Base-by-base conservation (phyloP, 2,329 filamentous ascomycete species). In the Diplodia seriata region DNA sequence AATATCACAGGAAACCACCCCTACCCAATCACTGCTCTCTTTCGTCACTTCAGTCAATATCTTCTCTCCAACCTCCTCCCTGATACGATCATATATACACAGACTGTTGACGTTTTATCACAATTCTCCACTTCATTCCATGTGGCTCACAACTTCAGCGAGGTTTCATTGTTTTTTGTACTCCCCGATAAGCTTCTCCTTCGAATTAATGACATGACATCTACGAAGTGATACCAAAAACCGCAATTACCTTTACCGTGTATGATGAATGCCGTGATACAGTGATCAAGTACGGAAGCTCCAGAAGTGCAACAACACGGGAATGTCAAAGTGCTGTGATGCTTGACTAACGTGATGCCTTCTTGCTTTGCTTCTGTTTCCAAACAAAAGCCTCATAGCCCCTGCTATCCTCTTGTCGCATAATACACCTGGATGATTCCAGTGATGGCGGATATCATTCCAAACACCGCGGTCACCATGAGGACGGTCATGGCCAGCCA, bases 401-500 rank as follows among this genome's bases (percentile, higher is more conserved):
- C 8, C 31, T 33, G 31, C 31, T 53, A 23, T 14, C 14, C 14
- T 23, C 12, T 53, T 12, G 50, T 2, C 20, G 51, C 51, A 20
- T 36, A 57, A 29, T 50, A 14, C 7, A 49, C 57, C n/a, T 62
- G 57, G 9, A 62, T 20, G 9, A 62, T 49, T 3, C 57, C 57
- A n/a, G 57, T 62, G 4, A 47, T 6, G 9, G 40, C 47, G 4
- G 33, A 50, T 3, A 62, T n/a, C 15, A 62, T 23, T 2, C 38
- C 57, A 7, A 62, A 62, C 9, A 36, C 6, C 2, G 47, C 29
- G 1, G 57, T 62, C 4, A 62, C 38, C 0, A 62, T 14, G 15
- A 62, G 38, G 11, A 62, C 40, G 9, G 43, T 20, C 23, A 31
- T 23, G n/a, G 57, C 57, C 11, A 62, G 18, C 57, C 57, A 62